Base-by-base conservation (phyloP, 345 rosid genomes). In the Euphorbia peplus region DNA sequence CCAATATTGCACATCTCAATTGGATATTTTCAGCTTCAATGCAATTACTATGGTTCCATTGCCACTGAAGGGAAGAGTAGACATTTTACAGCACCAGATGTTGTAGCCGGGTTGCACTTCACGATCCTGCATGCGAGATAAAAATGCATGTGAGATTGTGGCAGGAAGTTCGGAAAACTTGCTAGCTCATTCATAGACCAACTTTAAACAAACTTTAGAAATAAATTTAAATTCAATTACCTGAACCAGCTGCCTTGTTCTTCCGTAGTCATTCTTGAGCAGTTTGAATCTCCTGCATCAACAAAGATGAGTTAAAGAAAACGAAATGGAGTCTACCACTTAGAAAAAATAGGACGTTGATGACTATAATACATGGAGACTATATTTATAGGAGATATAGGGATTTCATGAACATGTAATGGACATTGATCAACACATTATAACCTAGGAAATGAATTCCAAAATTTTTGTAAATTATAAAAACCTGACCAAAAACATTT, bases 231-330 rank as follows among this genome's bases (percentile, higher is more conserved):
- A 59, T 57, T 60, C 51, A 66, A 73, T 37, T 29, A 70, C 68
- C 60, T 56, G 66, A 79, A 91, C 93, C 95, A 85, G 89, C 70
- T 75, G 85, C 84, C 74, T 87, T 91, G 60, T 83, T 84, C 79
- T 86, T 91, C 99, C 93, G 84, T 85, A 79, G 80, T 84, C 76
- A 78, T 24, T 89, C 90, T 76, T 86, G 90, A 60, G 83, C 56
- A 71, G 83, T 75, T 71, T 81, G 88, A 73, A 66, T 73, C 68
- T 84, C 85, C 93, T 88, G 71, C 71, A 73, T 71, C 60, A 74
- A 56, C 52, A 4, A 63, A 51, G 18, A 61, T 32, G 7, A 19
- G 37, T 59, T 64, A 37, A 4, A 57, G 11, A 64, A 56, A 50
- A 24, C 11, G 48, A 1, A 5, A 48, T 4, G n/a, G 22, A 4